phyloP scores from a whole-genome alignment of 331 rosid species.

The Cydonia oblonga region DNA sequence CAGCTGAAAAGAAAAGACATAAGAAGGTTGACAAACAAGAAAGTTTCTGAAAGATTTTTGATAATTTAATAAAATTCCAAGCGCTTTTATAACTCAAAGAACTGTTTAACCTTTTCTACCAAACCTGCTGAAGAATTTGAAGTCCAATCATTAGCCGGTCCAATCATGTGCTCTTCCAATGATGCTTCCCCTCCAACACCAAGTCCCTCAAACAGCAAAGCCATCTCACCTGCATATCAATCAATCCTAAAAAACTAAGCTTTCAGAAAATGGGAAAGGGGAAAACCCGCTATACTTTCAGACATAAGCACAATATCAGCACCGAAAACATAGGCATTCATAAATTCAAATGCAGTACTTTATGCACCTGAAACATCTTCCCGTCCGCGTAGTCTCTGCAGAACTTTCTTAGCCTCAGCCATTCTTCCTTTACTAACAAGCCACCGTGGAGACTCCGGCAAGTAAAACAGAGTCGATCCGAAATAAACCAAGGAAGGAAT shows the following conservation, averaged over 20 bases:
- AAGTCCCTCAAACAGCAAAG: conserved; percentile 13
- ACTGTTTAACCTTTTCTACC: no score
- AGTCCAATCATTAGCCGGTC: conserved; percentile 13
- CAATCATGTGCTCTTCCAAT: conserved; percentile 20
- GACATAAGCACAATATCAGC: not conserved
- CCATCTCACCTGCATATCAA: conserved; percentile 17
- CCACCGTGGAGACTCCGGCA: conserved; percentile 26
- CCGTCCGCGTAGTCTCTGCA: conserved; percentile 9
- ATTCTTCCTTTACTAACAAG: conserved; percentile 15
- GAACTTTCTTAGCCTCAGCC: conserved; percentile 15
- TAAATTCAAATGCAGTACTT: not conserved
- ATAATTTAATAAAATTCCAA: no score
- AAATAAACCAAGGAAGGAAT: conserved; percentile 13
- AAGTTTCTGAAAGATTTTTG: no score
- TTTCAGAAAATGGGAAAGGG: not conserved
- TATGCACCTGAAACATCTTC: conserved; percentile 21
- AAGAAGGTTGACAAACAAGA: not conserved
- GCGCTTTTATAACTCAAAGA: no score
- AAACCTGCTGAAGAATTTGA: conserved; percentile 24
- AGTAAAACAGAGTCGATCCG: conserved; percentile 11
- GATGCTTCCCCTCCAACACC: conserved; percentile 16
- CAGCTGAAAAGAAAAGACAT: not conserved
- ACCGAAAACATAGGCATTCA: not conserved
- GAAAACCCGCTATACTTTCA: not conserved
- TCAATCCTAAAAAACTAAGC: not conserved